Conservation (phyloP, 2,329 filamentous ascomycete species). For the Erysiphe pulchra region DNA sequence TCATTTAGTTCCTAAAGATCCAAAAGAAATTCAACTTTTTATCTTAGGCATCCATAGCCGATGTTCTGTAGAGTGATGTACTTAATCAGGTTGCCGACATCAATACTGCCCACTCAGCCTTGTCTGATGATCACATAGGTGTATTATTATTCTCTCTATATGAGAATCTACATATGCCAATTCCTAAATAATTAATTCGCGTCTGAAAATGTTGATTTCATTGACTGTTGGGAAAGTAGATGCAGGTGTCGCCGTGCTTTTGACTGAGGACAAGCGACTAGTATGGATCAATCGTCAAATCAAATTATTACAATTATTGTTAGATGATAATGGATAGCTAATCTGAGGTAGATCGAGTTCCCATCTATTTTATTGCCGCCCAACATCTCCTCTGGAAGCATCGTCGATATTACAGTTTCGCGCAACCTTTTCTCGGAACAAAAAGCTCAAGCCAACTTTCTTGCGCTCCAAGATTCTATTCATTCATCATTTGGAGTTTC, state of each 20-base stretch:
- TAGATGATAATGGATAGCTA: too few relatives aligned
- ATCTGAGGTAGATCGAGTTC: conserved; percentile 59
- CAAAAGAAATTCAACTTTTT: too few relatives aligned
- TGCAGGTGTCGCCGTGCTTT: conserved; percentile 84
- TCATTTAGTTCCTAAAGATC: too few relatives aligned
- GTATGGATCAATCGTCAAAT: conserved; percentile 24
- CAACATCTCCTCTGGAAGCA: conserved; percentile 85
- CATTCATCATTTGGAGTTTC: conserved; percentile 61
- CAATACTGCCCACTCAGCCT: too few relatives aligned
- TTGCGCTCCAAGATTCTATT: conserved; percentile 70
- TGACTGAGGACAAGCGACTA: conserved; percentile 90
- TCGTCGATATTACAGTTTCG: conserved; percentile 88
- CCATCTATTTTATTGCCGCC: conserved; percentile 88
- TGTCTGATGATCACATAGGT: too few relatives aligned
- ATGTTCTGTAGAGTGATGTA: too few relatives aligned
- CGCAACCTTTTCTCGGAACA: conserved; percentile 64
- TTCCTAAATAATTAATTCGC: too few relatives aligned
- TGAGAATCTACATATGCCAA: too few relatives aligned
- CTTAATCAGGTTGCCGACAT: too few relatives aligned
- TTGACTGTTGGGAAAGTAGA: conserved; percentile 98
- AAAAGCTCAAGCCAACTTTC: conserved; percentile 50
- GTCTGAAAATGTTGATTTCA: conserved; percentile 62
- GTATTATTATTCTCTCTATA: too few relatives aligned
- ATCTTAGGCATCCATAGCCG: too few relatives aligned
- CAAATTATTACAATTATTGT: too few relatives aligned